phyloP scores from a whole-genome alignment of 2,329 filamentous ascomycete species.

The Aspergillus sp. region DNA sequence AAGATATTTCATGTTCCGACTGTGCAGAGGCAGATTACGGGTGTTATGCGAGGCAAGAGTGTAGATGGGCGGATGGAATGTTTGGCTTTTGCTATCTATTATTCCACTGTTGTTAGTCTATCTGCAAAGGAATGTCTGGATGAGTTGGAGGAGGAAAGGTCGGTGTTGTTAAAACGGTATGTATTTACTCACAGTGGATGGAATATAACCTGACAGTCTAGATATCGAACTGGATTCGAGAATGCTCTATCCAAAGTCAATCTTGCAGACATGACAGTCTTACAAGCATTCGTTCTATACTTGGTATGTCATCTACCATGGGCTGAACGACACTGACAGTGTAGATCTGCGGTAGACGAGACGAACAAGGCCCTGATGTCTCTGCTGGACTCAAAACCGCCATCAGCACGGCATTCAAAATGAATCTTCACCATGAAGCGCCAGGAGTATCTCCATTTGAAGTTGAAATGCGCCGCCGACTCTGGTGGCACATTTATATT shows the following conservation, averaged over 20 bases:
- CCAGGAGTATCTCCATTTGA: conserved; percentile 9
- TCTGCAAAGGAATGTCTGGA: conserved; percentile 7
- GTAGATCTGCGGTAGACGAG: conserved; percentile 11
- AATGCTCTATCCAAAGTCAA: conserved; percentile 7
- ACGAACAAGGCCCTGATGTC: conserved; percentile 9
- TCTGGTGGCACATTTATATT: conserved; percentile 20
- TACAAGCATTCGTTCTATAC: conserved; percentile 18
- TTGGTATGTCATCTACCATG: conserved; percentile 6
- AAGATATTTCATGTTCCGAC: conserved; percentile 54
- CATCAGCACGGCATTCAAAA: conserved; percentile 9
- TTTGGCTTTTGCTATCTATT: conserved; percentile 14
- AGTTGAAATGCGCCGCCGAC: conserved; percentile 14
- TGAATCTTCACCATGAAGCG: conserved; percentile 8
- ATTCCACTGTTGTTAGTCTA: conserved; percentile 11
- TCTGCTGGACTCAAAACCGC: conserved; percentile 4
- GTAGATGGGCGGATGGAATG: conserved; percentile 3
- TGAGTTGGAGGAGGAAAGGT: conserved; percentile 9
- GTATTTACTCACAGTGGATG: not conserved
- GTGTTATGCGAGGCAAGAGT: conserved; percentile 20
- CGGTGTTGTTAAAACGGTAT: conserved; percentile 8
- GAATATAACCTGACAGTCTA: not conserved
- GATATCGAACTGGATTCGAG: conserved; percentile 15
- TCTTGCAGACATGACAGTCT: conserved; percentile 7
- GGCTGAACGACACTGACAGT: not conserved
- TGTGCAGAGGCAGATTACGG: conserved; percentile 44